These are phyloP conservation scores for Amanita rimosa DNA, from an alignment of 768 basidiomycete species.

Conservation along the genomic window DNA sequence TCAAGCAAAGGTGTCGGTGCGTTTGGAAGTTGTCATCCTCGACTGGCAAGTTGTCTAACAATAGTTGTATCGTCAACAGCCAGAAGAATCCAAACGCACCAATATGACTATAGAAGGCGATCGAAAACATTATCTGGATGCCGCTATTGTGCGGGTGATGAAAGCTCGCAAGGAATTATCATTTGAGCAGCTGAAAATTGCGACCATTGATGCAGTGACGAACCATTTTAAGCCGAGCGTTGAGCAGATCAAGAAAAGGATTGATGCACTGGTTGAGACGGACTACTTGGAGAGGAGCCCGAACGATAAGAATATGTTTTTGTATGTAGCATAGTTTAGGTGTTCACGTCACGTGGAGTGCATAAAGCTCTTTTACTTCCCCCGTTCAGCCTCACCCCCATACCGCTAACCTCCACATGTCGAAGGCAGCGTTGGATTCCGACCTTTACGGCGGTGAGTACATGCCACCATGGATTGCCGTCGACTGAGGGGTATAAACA, in stretches of 20 bases:
- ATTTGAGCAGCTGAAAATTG: slow-evolving; percentile 69
- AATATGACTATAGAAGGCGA: slow-evolving; percentile 81
- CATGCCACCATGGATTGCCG: slow-evolving; percentile 18
- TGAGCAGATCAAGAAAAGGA: slow-evolving; percentile 72
- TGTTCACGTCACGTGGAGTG: slow-evolving; percentile 4
- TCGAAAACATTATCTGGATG: slow-evolving; percentile 77
- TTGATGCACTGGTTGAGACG: slow-evolving; percentile 72
- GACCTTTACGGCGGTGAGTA: slow-evolving; percentile 25
- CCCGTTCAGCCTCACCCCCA: background rate
- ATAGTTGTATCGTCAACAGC: slow-evolving; percentile 28
- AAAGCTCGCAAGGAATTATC: slow-evolving; percentile 81
- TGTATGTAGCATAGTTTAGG: slow-evolving; percentile 66
- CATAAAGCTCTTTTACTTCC: background rate
- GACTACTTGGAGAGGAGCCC: slow-evolving; percentile 79
- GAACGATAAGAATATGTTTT: slow-evolving; percentile 56
- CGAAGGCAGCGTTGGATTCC: slow-evolving; percentile 15
- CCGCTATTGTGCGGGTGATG: slow-evolving; percentile 95
- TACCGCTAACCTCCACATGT: background rate
- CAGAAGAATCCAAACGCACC: slow-evolving; percentile 77
- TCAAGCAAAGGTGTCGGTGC: slow-evolving; percentile 83
- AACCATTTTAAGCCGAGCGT: slow-evolving; percentile 82
- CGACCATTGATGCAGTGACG: slow-evolving; percentile 80
- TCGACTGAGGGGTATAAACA: background rate
- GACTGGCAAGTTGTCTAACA: background rate
- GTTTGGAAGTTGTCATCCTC: background rate